These are phyloP conservation scores for Penicillium thymicola DNA, from an alignment of 2,329 filamentous ascomycete species.

Conservation along the genomic window DNA sequence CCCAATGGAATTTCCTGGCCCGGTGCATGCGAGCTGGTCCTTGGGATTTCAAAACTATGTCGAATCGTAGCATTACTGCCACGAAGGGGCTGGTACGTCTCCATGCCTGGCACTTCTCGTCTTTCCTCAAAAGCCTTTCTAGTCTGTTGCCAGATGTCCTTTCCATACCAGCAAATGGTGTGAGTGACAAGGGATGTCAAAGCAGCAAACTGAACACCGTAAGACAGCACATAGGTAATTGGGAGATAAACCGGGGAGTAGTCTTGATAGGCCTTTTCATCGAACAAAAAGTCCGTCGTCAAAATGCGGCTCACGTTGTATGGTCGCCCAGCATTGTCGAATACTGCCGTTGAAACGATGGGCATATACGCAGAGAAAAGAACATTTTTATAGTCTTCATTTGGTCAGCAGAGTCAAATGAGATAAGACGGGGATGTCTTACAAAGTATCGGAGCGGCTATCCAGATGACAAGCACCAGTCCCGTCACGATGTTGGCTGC, in stretches of 20 bases:
- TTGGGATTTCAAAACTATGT: conserved; percentile 11
- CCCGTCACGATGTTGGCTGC: conserved; percentile 81
- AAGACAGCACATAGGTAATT: conserved; percentile 83
- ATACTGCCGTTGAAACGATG: conserved; percentile 78
- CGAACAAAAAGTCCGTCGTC: conserved; percentile 73
- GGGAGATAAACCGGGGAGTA: conserved; percentile 83
- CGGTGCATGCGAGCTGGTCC: conserved; percentile 24
- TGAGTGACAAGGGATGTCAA: conserved; percentile 76
- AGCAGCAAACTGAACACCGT: conserved; percentile 80
- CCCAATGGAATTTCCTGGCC: conserved; percentile 50
- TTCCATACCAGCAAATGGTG: conserved; percentile 79
- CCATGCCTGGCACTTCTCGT: conserved; percentile 48
- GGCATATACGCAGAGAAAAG: conserved; percentile 83
- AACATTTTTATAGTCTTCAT: conserved; percentile 66
- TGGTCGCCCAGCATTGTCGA: conserved; percentile 75
- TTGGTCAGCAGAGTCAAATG: conserved; percentile 3
- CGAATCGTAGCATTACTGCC: conserved; percentile 7
- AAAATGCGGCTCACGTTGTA: conserved; percentile 81
- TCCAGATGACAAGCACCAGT: conserved; percentile 79
- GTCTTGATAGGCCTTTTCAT: conserved; percentile 69
- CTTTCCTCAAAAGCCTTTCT: conserved; percentile 64
- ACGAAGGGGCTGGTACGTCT: conserved; percentile 53
- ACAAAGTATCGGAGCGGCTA: conserved; percentile 72
- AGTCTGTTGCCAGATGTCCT: conserved; percentile 76
- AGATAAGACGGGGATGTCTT: conserved; percentile 16